Conservation (phyloP, 1,284 basidiomycete species). For the Boletus mariae region DNA sequence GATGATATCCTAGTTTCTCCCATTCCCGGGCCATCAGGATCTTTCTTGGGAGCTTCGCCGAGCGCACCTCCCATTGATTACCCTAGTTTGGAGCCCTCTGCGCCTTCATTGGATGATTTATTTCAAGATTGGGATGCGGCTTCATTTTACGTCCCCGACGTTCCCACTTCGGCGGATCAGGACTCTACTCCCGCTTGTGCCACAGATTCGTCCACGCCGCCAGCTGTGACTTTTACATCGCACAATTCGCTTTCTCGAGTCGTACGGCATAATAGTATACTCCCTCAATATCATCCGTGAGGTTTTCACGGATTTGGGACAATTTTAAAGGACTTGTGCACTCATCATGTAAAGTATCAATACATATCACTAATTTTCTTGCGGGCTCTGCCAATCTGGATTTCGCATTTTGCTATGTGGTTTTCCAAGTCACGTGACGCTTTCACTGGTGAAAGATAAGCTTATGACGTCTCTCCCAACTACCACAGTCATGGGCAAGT, state of each 20-base stretch:
- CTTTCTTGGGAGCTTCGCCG: slow-evolving; percentile 40
- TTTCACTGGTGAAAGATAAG: background rate
- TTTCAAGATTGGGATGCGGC: slow-evolving; percentile 23
- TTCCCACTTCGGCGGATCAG: background rate
- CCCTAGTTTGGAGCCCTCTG: slow-evolving; percentile 29
- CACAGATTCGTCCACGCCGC: background rate
- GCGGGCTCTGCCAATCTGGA: background rate
- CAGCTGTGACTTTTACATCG: background rate
- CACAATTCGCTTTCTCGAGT: slow-evolving; percentile 1
- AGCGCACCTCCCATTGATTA: slow-evolving; percentile 32
- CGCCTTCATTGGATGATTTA: slow-evolving; percentile 32
- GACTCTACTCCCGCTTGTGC: background rate
- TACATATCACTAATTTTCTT: slow-evolving; percentile 26
- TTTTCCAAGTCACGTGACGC: background rate
- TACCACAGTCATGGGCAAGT: slow-evolving; percentile 70
- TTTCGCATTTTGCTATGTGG: background rate
- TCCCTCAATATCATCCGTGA: slow-evolving; percentile 31
- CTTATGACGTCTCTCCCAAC: background rate
- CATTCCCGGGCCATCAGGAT: slow-evolving; percentile 41
- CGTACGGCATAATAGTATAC: slow-evolving; percentile 14
- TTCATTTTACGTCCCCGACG: slow-evolving; percentile 6
- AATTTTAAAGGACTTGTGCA: slow-evolving; percentile 8
- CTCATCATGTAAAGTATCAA: slow-evolving; percentile 18
- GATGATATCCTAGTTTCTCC: slow-evolving; percentile 23
- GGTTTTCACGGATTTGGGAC: background rate